Percentiles rank a stretch among this genome's conserved stretches.
Conservation (phyloP, 2,329 filamentous ascomycete species). For the Plectosphaerella cucumerina region DNA sequence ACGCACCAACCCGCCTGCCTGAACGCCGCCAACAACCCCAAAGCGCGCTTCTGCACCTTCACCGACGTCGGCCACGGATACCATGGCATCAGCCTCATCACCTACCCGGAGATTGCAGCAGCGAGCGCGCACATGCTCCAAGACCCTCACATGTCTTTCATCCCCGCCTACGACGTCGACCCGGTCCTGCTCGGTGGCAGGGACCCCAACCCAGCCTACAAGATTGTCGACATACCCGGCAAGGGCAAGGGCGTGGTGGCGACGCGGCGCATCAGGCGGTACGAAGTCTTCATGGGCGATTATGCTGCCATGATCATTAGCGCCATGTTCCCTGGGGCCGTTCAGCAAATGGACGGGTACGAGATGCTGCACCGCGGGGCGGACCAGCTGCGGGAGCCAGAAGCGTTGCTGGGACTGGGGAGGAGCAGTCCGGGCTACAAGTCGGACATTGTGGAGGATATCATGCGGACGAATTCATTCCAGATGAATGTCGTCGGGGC, state of each 20-base stretch:
- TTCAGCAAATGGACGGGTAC: constrained; percentile 22
- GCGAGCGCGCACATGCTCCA: constrained; percentile 21
- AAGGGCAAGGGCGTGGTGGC: constrained; percentile 30
- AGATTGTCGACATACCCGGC: constrained; percentile 21
- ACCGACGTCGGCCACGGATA: constrained; percentile 19
- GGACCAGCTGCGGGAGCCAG: constrained; percentile 21
- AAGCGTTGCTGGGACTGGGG: constrained; percentile 20
- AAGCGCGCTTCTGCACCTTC: constrained; percentile 20
- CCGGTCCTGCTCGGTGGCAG: constrained; percentile 3
- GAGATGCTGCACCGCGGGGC: constrained; percentile 21
- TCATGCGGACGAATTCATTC: constrained; percentile 30
- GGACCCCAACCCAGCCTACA: constrained; percentile 15
- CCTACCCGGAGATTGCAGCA: constrained; percentile 26
- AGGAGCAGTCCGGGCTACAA: constrained; percentile 16
- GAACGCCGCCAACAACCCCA: constrained; percentile 5
- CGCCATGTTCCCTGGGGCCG: constrained; percentile 22
- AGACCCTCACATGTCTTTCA: constrained; percentile 15
- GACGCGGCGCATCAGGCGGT: constrained; percentile 21
- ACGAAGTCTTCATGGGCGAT: constrained; percentile 31
- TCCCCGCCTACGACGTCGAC: constrained; percentile 2
- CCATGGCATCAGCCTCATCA: constrained; percentile 28
- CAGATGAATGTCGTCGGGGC: constrained; percentile 17
- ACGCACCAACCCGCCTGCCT: constrained; percentile 19
- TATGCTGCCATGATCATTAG: constrained; percentile 24
- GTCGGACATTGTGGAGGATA: constrained; percentile 25